These are phyloP conservation scores for Nemania diffusa DNA, from an alignment of 2,329 filamentous ascomycete species.

Conservation along the genomic window DNA sequence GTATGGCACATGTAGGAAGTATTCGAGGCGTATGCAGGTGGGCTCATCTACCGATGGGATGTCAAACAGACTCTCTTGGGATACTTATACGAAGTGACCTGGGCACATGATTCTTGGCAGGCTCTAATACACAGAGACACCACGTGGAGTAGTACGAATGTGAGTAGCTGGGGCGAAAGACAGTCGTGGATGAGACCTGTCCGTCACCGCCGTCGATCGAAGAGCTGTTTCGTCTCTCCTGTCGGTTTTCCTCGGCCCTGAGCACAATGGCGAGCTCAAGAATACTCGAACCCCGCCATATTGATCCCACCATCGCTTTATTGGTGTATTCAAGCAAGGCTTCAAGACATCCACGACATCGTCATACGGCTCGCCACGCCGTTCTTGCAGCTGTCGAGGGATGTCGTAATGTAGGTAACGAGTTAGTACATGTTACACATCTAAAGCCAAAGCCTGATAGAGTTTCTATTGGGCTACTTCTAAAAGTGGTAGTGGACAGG, in stretches of 20 bases:
- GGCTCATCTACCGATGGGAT: background rate
- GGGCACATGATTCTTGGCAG: slow-evolving; percentile 17
- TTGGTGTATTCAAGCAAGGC: slow-evolving; percentile 8
- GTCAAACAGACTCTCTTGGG: slow-evolving; percentile 11
- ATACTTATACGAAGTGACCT: slow-evolving; percentile 18
- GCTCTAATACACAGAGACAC: slow-evolving; percentile 22
- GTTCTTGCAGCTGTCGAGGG: slow-evolving; percentile 10
- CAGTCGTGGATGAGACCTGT: background rate
- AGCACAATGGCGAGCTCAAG: background rate
- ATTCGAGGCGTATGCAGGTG: too few relatives aligned
- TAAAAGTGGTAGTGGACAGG: too few relatives aligned
- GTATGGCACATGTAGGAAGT: too few relatives aligned
- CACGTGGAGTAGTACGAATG: slow-evolving; percentile 27
- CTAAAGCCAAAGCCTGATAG: background rate
- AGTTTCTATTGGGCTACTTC: background rate
- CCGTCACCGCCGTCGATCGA: slow-evolving; percentile 5
- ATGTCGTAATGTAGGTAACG: background rate
- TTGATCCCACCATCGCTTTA: background rate
- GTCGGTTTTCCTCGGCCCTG: background rate
- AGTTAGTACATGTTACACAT: background rate
- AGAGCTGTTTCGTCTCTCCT: slow-evolving; percentile 17
- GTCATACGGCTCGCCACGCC: slow-evolving; percentile 5
- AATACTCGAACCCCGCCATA: background rate
- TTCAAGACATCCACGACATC: slow-evolving; percentile 12
- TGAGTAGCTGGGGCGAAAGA: background rate